Evolutionary conservation across 257 asterid genomes (phyloP).

Genomic region (Nicotiana otophora): DNA sequence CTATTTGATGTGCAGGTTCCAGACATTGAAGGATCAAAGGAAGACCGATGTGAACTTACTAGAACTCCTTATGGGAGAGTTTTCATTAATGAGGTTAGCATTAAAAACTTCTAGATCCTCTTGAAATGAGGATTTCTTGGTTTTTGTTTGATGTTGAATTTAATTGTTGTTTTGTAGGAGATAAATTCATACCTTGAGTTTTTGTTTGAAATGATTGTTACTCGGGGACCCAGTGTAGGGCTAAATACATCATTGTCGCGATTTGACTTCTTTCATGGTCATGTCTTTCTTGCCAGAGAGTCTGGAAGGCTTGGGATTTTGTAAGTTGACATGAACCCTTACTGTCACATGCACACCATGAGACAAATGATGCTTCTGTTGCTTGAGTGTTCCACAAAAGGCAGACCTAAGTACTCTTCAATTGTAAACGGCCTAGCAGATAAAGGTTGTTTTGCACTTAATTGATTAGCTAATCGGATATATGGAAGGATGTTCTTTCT

Average conservation of each 20-base stretch:
- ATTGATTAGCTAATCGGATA: background rate
- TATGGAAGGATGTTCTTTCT: background rate
- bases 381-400: background rate
- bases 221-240: conserved; percentile 80
- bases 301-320: conserved; percentile 91
- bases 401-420: background rate
- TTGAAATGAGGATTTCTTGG: background rate
- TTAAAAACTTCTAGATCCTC: background rate
- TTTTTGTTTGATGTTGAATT: background rate
- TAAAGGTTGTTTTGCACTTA: background rate
- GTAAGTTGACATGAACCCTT: conserved; percentile 43
- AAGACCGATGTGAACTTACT: conserved; percentile 70
- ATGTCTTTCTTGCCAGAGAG: conserved; percentile 65
- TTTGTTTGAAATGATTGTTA: conserved; percentile 58
- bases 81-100: conserved; percentile 55
- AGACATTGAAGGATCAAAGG: conserved; percentile 71
- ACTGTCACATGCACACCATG: background rate
- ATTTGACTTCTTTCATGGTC: conserved; percentile 90
- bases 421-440: background rate
- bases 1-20: conserved; percentile 60
- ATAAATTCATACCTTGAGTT: conserved; percentile 67
- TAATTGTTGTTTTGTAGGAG: conserved; percentile 45
- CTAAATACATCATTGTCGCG: conserved; percentile 72
- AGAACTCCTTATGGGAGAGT: conserved; percentile 68
- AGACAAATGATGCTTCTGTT: background rate